phyloP scores from a whole-genome alignment of 257 asterid genomes.

The Solanum paucissectum region DNA sequence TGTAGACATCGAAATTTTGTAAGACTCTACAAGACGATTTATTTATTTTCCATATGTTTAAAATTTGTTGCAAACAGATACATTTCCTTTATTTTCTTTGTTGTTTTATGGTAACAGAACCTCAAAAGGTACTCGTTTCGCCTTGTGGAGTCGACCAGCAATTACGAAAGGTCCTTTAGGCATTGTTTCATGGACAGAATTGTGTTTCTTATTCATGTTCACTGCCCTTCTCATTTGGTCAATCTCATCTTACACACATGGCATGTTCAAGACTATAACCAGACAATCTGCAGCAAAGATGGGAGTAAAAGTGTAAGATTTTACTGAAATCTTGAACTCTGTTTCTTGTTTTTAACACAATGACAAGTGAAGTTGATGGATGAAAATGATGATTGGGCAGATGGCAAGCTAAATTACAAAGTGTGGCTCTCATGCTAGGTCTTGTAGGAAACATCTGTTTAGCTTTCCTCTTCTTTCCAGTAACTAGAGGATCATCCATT shows the following conservation, averaged over 20 bases:
- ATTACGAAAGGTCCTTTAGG: constrained; percentile 33
- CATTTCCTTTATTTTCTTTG: neutral
- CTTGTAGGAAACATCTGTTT: constrained; percentile 43
- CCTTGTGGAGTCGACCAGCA: constrained; percentile 22
- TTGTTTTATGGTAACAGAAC: constrained; percentile 4
- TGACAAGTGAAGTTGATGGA: neutral
- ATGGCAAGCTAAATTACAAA: constrained; percentile 41
- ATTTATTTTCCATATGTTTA: too few relatives aligned
- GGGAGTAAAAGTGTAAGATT: constrained; percentile 32
- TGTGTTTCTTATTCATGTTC: constrained; percentile 37
- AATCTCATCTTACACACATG: constrained; percentile 28
- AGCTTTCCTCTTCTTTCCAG: constrained; percentile 55
- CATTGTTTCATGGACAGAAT: constrained; percentile 29
- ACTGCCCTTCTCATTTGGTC: constrained; percentile 48
- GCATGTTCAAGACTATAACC: constrained; percentile 30
- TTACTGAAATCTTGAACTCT: neutral
- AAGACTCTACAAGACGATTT: too few relatives aligned
- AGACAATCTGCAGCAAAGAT: neutral
- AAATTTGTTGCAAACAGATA: too few relatives aligned
- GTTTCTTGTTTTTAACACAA: neutral
- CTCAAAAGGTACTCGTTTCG: neutral
- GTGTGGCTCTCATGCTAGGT: constrained; percentile 38
- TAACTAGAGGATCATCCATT: constrained; percentile 53
- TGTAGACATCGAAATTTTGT: too few relatives aligned
- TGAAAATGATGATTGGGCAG: constrained; percentile 16